Base-by-base conservation (phyloP, 805 yeast species). In the Kodamaea sagamina region DNA sequence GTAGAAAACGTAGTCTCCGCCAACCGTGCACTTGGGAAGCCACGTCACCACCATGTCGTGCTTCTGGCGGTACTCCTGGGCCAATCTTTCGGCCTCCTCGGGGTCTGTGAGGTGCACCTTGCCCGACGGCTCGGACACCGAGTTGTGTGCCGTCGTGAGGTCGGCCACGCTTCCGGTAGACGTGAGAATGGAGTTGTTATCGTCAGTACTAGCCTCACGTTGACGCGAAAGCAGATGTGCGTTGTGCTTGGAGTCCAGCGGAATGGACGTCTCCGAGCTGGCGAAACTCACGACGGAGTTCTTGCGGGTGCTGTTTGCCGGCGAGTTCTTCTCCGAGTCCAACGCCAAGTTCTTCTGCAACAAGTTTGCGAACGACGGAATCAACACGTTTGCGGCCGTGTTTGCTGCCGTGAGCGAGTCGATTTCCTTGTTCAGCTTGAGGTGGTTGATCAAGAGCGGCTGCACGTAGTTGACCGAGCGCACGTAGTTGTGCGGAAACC, bases 401-500 rank as follows among this genome's bases (percentile, higher is more conserved):
- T 71, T 70, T 10, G 75, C 74, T 1, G 75, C 75, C 1, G 75
- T 71, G 16, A 69, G 58, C 28, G 71, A 58, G 46, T 70, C 75
- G 21, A 70, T 51, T 37, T 71, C 75, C 51, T 67, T 66, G 39
- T 67, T 65, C 39, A 58, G 55, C 50, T 63, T 67, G 42, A 70
- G 53, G 49, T 65, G 61, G 47, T 65, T 62, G 38, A 69, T 54
- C 7, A 26, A 24, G 17, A 67, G 65, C 6, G 71, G 75, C 52
- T 67, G 72, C 26, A 65, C 69, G 49, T 69, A 71, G 52, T 70
- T 68, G 13, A 71, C 72, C 1, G 74, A 59, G 36, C 76, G 71
- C 19, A 81, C 80, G 61, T 75, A 82, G 45, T 75, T 77, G 38
- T 76, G 76, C 12, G 96, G 95, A 66, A 89, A 86, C 96, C 96